Evolutionary conservation across 106 monocot species (phyloP), one percentile per base, ranked within the genome.

Genomic region (Triglochin maritima): DNA sequence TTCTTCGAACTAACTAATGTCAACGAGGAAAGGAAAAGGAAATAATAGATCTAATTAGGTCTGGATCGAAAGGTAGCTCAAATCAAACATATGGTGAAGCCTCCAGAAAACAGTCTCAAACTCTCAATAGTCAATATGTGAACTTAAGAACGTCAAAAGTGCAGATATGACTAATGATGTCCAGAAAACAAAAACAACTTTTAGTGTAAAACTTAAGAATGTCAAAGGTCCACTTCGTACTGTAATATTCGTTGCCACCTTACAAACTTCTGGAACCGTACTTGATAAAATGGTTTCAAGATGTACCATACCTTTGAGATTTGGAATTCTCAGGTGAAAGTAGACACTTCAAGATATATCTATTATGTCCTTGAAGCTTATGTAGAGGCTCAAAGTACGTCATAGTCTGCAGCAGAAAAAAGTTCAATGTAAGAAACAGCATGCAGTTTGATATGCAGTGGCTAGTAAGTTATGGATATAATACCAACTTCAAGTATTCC

Each of bases 321-420:
- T 99, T 88, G 71, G 86, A 92, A 43, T 86, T 89, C 81, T 99
- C 92, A 9, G 98, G 92, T 60, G 98, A 92, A 75, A 99, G 98
- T 44, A 92, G 79, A 71, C 98, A 99, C 63, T 99, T 99, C 17
- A 99, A 70, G 9, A 99, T 99, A 63, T 89, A 99, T 3, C 84
- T 84, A 76, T 88, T 82, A 74, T 99, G 98, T 46, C 92, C 98
- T 85, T 99, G 88, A 57, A 99, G 75, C 71, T 99, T 99, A 63
- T 99, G 98, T 49, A 99, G 81, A 10, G 88, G 98, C 64, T 99
- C 92, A 70, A 99, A 99, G 66, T 89, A 89, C 11, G 98, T 92
- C 88, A 99, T 86, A 47, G 98, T 92, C 98, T 98, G 76, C 78
- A 76, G 46, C 12, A 59, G 9, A 73, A 47, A 44, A 10, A 67